Base-by-base conservation (phyloP, 371 early-diverging fungal genomes). In the Encephalitozoon intestinalis region DNA sequence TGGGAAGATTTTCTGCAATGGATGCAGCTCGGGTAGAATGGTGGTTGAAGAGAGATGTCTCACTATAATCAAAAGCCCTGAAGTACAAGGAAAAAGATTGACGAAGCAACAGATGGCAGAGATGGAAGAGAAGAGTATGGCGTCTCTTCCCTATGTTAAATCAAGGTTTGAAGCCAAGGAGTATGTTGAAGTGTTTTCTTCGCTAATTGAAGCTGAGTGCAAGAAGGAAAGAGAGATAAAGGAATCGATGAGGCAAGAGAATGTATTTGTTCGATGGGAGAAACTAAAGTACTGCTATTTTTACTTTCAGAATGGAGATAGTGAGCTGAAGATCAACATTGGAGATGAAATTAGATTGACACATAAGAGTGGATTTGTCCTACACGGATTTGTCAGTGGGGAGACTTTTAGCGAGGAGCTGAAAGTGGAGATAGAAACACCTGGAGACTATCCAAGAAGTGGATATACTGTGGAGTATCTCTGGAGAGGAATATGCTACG, bases 381-480 rank as follows among this genome's bases (percentile, higher is more conserved):
- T 81, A 9, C 88, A 88, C 49, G 84, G 89, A 28, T 95, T 94
- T 94, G 89, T 90, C 71, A 89, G 90, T 40, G 84, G 83, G 15
- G 97, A 95, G 9, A 90, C 91, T 84, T 94, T 96, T 50, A 91
- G 92, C 80, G 95, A 94, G 84, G 87, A 93, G 23, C 93, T 95
- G 37, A 91, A 92, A 86, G 91, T 90, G 82, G 85, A 90, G 41
- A 92, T 91, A 54, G 87, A 87, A 23, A 88, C 89, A 43, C 88
- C 89, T 6, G 94, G 94, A 2, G 86, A 89, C 11, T 88, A 91
- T 18, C 91, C 91, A 79, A 90, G 91, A n/a, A 90, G 89, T 81
- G 92, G 92, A 80, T 95, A 94, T 79, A 89, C 91, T 2, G 91
- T 96, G n/a, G 95, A 96, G 74, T 95, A 93, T 87, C 93, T 97